Evolutionary conservation across 176 grass and related monocot species (phyloP).

Genomic region (Phyllostachys edulis): DNA sequence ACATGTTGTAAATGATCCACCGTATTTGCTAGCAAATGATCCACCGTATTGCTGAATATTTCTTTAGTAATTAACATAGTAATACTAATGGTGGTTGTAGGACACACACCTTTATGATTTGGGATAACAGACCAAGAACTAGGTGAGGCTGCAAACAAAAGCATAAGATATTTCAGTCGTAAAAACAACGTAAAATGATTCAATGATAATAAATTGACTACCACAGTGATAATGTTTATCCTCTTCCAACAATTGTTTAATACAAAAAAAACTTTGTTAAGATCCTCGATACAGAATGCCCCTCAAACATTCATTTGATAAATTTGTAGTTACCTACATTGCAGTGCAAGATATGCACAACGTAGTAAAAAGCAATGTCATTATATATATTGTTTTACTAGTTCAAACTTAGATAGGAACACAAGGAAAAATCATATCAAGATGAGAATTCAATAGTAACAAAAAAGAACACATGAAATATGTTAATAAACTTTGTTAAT

Average conservation of each 20-base stretch:
- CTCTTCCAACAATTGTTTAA: background rate
- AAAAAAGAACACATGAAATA: background rate
- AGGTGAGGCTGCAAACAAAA: conserved; percentile 80
- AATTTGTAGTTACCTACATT: background rate
- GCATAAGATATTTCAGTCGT: conserved; percentile 20
- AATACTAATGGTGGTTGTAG: conserved; percentile 18
- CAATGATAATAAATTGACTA: background rate
- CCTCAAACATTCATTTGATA: conserved; percentile 3
- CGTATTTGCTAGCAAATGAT: background rate
- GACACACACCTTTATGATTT: conserved; percentile 90
- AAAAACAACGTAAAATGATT: conserved; percentile 3
- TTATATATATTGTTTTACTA: background rate
- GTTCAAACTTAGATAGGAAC: conserved; percentile 12
- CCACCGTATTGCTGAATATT: background rate
- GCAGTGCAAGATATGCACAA: background rate
- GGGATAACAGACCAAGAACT: conserved; percentile 90
- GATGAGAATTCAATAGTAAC: background rate
- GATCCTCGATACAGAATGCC: background rate
- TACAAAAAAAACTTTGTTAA: background rate
- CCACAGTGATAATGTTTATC: background rate
- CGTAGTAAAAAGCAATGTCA: background rate
- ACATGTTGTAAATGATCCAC: conserved; percentile 12
- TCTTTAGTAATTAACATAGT: background rate
- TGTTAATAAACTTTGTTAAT: background rate
- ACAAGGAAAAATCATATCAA: background rate